These are phyloP conservation scores for Nicotiana rustica DNA, from an alignment of 305 asterid genomes.

Conservation along the genomic window DNA sequence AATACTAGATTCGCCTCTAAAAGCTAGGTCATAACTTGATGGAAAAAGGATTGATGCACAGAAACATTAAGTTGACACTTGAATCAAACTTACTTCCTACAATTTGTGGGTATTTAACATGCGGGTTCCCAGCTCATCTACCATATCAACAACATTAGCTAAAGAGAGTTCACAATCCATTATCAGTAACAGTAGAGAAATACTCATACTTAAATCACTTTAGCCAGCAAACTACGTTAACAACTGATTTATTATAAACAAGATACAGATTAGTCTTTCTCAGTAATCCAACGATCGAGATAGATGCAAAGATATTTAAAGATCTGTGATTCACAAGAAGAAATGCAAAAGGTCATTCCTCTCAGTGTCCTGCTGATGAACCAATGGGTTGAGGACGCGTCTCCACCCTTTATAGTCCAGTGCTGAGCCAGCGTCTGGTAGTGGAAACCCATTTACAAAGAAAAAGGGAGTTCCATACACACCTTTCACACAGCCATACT, in stretches of 20 bases:
- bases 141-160: not conserved
- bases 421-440: slow-evolving; percentile 57
- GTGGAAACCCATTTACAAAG: slow-evolving; percentile 73
- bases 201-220: not conserved
- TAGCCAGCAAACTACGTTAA: not conserved
- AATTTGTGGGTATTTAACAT: not conserved
- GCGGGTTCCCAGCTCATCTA: not conserved
- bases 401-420: slow-evolving; percentile 57
- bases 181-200: not conserved
- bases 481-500: slow-evolving; percentile 74
- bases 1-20: no score
- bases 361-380: slow-evolving; percentile 17
- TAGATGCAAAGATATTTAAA: not conserved
- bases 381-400: slow-evolving; percentile 55
- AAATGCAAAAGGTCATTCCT: not conserved
- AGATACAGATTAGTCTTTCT: not conserved
- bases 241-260: no score
- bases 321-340: not conserved
- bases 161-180: not conserved
- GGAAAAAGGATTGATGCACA: not conserved
- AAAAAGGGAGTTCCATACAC: slow-evolving; percentile 74
- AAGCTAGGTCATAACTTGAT: no score
- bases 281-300: not conserved
- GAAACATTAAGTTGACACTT: not conserved
- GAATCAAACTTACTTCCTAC: not conserved